Conservation (phyloP, 1,284 basidiomycete species). For the Rhodotorula sp. region DNA sequence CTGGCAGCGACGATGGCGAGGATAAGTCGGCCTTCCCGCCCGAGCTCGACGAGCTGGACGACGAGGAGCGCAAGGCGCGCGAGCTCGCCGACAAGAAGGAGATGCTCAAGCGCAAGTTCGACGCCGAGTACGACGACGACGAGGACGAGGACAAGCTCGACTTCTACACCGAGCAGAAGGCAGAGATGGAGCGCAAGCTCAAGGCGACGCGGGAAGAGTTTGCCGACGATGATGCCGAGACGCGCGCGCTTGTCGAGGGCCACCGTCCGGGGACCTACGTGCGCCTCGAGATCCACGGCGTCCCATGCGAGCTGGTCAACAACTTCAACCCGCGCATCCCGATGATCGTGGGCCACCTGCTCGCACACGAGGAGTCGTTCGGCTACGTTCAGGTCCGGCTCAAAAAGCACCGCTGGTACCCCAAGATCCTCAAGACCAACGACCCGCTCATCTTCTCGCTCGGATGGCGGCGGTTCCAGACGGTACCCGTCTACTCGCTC, state of each 20-base stretch:
- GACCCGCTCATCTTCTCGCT: slow-evolving; percentile 94
- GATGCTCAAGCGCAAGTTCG: slow-evolving; percentile 88
- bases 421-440: slow-evolving; percentile 91
- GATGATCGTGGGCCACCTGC: slow-evolving; percentile 88
- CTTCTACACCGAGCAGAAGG: slow-evolving; percentile 90
- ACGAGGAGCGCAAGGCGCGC: slow-evolving; percentile 55
- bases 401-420: slow-evolving; percentile 95
- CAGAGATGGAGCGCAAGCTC: slow-evolving; percentile 82
- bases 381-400: slow-evolving; percentile 93
- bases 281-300: slow-evolving; percentile 78
- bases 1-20: slow-evolving; percentile 46
- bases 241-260: slow-evolving; percentile 83
- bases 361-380: slow-evolving; percentile 85
- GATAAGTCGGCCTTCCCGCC: slow-evolving; percentile 36
- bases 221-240: slow-evolving; percentile 71
- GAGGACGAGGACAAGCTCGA: slow-evolving; percentile 68
- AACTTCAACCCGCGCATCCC: slow-evolving; percentile 91
- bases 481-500: slow-evolving; percentile 88
- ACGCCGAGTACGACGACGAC: slow-evolving; percentile 93
- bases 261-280: slow-evolving; percentile 91
- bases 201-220: slow-evolving; percentile 86
- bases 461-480: slow-evolving; percentile 96
- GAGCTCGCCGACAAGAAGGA: slow-evolving; percentile 84
- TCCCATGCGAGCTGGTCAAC: slow-evolving; percentile 89
- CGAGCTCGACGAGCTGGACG: slow-evolving; percentile 29